phyloP scores from a whole-genome alignment of 495 filamentous ascomycete genomes.

The Penicillium steckii region DNA sequence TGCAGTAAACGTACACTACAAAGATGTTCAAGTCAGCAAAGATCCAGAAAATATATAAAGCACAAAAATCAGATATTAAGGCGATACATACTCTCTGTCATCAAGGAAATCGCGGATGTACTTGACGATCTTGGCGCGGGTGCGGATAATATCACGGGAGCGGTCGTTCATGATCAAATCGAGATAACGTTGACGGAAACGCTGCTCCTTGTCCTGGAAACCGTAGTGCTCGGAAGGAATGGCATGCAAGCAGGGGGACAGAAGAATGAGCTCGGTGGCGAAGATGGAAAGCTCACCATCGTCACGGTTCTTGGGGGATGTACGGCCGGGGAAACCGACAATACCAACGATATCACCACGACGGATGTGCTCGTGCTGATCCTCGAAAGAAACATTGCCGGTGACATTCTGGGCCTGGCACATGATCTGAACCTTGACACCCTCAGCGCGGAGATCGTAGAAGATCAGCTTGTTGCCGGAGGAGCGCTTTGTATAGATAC shows the following conservation, averaged over 20 bases:
- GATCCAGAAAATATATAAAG: background rate
- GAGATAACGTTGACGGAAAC: conserved; percentile 87
- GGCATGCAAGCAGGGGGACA: conserved; percentile 91
- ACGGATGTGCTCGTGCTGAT: conserved; percentile 87
- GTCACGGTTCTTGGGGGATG: conserved; percentile 80
- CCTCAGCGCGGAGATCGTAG: conserved; percentile 87
- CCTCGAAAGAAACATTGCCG: conserved; percentile 64
- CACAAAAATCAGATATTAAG: background rate
- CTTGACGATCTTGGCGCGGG: conserved; percentile 77
- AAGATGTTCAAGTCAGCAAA: background rate
- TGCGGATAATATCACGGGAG: conserved; percentile 76
- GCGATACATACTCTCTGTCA: background rate
- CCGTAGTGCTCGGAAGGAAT: conserved; percentile 90
- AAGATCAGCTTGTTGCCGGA: conserved; percentile 86
- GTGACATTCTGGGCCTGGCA: conserved; percentile 75
- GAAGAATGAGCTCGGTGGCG: conserved; percentile 76
- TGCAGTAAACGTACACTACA: background rate
- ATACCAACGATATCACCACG: conserved; percentile 91
- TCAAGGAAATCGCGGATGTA: conserved; percentile 90
- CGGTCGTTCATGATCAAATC: conserved; percentile 94
- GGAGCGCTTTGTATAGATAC: conserved; percentile 85
- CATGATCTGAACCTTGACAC: conserved; percentile 85
- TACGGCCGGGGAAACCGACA: conserved; percentile 84
- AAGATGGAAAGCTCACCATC: conserved; percentile 94
- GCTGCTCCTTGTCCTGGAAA: conserved; percentile 90